Evolutionary conservation across 2,329 filamentous ascomycete genomes (phyloP).

Genomic region (Phymatotrichopsis omnivora): DNA sequence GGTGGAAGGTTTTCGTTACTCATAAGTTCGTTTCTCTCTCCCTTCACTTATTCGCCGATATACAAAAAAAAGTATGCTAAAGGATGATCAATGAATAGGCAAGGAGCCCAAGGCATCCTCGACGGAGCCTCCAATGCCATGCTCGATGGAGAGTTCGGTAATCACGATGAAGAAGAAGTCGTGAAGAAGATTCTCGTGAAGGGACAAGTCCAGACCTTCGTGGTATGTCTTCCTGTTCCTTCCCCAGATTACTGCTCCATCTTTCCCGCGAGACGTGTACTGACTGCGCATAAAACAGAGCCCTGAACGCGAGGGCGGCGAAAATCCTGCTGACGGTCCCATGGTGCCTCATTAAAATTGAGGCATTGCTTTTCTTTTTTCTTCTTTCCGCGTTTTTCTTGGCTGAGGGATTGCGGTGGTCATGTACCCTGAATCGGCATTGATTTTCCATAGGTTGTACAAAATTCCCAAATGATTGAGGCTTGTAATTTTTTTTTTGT

Average conservation of each 20-base stretch:
- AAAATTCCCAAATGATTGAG: too few species aligned
- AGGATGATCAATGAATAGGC: constrained; percentile 46
- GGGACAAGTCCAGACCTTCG: constrained; percentile 55
- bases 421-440: too few species aligned
- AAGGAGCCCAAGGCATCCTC: constrained; percentile 71
- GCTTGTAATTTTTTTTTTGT: too few species aligned
- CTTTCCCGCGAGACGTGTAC: constrained; percentile 13
- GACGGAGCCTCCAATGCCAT: constrained; percentile 64
- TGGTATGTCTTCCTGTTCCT: constrained; percentile 39
- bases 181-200: constrained; percentile 71
- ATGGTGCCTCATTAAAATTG: constrained; percentile 17
- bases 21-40: constrained; percentile 60
- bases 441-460: too few species aligned
- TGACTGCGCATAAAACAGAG: constrained; percentile 28
- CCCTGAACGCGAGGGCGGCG: constrained; percentile 33
- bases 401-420: too few species aligned
- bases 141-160: constrained; percentile 82
- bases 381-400: too few species aligned
- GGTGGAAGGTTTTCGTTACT: constrained; percentile 82
- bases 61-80: background rate
- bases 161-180: constrained; percentile 64
- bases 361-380: too few species aligned
- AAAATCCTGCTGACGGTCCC: constrained; percentile 30
- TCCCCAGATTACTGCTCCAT: background rate
- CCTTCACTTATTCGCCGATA: too few species aligned